Conservation (phyloP, 805 yeast genomes). For the Monosporozyma solicola region DNA sequence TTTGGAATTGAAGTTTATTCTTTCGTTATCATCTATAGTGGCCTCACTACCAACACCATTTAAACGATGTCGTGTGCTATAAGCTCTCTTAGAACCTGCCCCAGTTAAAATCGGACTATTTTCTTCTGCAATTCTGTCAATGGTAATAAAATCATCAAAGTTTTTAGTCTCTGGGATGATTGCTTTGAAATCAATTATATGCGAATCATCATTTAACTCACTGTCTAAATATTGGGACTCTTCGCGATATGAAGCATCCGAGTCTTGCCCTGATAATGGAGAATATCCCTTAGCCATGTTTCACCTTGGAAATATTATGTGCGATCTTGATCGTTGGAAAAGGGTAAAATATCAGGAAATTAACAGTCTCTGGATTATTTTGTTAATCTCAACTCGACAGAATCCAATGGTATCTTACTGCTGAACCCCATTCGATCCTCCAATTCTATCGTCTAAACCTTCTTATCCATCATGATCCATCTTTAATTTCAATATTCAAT, state of each 20-base stretch:
- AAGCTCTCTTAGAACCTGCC: neutral
- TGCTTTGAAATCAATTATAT: slow-evolving; percentile 10
- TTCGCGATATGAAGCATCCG: neutral
- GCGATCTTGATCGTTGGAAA: neutral
- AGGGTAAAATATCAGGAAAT: neutral
- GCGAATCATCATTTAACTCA: neutral
- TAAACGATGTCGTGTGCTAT: neutral
- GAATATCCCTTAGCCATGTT: neutral
- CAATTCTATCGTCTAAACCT: neutral
- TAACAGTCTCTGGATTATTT: neutral
- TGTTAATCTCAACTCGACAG: neutral
- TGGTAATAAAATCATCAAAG: slow-evolving; percentile 56
- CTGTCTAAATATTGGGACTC: neutral
- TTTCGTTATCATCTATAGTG: neutral
- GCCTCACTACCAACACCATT: neutral
- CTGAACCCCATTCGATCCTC: neutral
- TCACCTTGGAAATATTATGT: neutral
- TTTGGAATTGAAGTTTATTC: slow-evolving; percentile 6
- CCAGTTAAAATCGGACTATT: slow-evolving; percentile 35
- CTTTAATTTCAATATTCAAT: neutral
- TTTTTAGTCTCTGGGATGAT: slow-evolving; percentile 23
- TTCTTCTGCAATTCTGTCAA: slow-evolving; percentile 61
- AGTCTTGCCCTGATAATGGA: neutral
- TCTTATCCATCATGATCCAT: neutral
- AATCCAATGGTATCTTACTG: neutral